These are phyloP conservation scores for Yarrowia porcina DNA, from an alignment of 805 yeast species.

Conservation along the genomic window DNA sequence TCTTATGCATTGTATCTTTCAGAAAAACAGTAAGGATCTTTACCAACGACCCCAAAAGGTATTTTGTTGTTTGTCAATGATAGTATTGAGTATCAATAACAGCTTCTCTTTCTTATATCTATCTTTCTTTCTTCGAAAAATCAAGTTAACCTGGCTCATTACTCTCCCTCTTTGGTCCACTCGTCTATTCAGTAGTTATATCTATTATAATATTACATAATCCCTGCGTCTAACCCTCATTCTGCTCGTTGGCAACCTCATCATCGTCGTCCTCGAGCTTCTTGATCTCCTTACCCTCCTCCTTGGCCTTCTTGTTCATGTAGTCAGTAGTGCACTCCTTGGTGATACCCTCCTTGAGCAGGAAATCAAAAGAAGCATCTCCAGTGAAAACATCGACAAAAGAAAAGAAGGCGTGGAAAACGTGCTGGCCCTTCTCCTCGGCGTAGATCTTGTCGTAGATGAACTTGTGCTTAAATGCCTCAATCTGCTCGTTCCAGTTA, in stretches of 20 bases:
- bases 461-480: conserved; percentile 77
- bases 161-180: too few species aligned
- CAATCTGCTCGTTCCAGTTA: conserved; percentile 65
- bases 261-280: conserved; percentile 19
- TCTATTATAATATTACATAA: too few species aligned
- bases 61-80: too few species aligned
- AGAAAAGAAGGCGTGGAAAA: conserved; percentile 84
- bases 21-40: too few species aligned
- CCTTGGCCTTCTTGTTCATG: conserved; percentile 21
- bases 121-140: too few species aligned
- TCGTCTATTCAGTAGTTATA: too few species aligned
- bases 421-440: conserved; percentile 84
- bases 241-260: conserved; percentile 21
- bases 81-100: too few species aligned
- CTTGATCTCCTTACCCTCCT: conserved; percentile 21
- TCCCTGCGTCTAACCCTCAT: neutral
- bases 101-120: too few species aligned
- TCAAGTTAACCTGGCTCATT: too few species aligned
- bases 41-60: too few species aligned
- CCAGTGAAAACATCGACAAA: conserved; percentile 81
- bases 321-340: conserved; percentile 9
- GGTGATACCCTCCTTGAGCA: conserved; percentile 38
- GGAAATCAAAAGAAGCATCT: conserved; percentile 58
- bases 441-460: conserved; percentile 90
- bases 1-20: too few species aligned